phyloP scores from a whole-genome alignment of 2,329 filamentous ascomycete genomes.

The Zalaria sp. region DNA sequence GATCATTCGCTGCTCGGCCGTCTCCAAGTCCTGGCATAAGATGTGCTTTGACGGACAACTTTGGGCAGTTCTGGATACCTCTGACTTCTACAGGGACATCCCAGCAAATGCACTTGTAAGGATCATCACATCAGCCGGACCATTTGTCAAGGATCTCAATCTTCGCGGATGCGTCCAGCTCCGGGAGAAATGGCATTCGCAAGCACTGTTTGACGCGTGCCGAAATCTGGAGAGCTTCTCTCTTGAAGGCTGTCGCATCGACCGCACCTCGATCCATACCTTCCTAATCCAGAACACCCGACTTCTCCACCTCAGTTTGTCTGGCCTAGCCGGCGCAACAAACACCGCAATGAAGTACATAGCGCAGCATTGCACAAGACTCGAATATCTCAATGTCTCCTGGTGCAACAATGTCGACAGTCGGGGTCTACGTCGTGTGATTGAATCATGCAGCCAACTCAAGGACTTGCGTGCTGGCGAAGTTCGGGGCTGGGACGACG shows the following conservation, averaged over 20 bases:
- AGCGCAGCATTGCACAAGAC: conserved; percentile 60
- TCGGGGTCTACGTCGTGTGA: conserved; percentile 55
- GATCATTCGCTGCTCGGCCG: conserved; percentile 61
- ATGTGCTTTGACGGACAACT: conserved; percentile 91
- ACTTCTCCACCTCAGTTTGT: conserved; percentile 74
- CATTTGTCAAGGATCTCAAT: conserved; percentile 84
- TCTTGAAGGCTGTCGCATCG: conserved; percentile 78
- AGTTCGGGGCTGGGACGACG: conserved; percentile 62
- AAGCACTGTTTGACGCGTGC: conserved; percentile 70
- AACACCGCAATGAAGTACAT: conserved; percentile 82
- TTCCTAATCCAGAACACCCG: conserved; percentile 64
- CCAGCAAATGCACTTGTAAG: conserved; percentile 69
- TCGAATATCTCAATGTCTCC: conserved; percentile 80
- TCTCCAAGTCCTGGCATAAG: conserved; percentile 64
- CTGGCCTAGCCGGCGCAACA: conserved; percentile 63
- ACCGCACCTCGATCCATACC: conserved; percentile 63
- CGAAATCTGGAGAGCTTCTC: conserved; percentile 77
- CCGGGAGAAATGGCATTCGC: conserved; percentile 62
- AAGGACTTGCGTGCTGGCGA: conserved; percentile 73
- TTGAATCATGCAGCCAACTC: conserved; percentile 58
- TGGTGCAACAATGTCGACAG: conserved; percentile 86
- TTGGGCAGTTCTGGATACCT: conserved; percentile 68
- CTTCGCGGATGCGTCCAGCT: conserved; percentile 84
- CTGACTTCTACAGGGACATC: conserved; percentile 78
- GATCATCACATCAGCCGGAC: conserved; percentile 72